Percentiles rank a stretch among this genome's conserved stretches.
Conservation (phyloP, 495 filamentous ascomycete genomes). For the Parachaetomium inaequale region DNA sequence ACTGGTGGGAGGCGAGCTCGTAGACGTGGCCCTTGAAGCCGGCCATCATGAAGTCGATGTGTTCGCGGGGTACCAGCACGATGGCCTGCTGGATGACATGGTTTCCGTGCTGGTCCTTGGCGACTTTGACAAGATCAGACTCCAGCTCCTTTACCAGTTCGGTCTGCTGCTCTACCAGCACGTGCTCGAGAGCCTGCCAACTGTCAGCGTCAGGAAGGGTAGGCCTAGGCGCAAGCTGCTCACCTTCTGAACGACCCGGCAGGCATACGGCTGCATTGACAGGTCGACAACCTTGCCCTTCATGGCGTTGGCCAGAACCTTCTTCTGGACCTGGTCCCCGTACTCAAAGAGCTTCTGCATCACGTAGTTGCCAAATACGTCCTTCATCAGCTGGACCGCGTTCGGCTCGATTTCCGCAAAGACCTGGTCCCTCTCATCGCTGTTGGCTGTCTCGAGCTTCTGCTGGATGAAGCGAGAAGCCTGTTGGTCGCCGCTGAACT, state of each 20-base stretch:
- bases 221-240: conserved; percentile 5
- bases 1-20: conserved; percentile 71
- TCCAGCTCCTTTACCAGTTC: conserved; percentile 80
- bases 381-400: conserved; percentile 84
- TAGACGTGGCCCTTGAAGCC: conserved; percentile 80
- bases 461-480: conserved; percentile 95
- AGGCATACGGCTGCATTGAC: conserved; percentile 90
- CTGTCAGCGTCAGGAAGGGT: conserved; percentile 14
- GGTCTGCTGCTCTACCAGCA: conserved; percentile 86
- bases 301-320: conserved; percentile 79
- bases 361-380: conserved; percentile 97
- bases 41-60: conserved; percentile 86
- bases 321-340: conserved; percentile 91
- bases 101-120: conserved; percentile 91
- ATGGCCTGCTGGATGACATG: conserved; percentile 97
- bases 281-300: conserved; percentile 74
- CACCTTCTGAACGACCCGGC: conserved; percentile 93
- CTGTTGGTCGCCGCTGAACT: conserved; percentile 94
- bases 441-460: conserved; percentile 91
- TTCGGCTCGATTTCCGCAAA: conserved; percentile 84
- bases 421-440: conserved; percentile 93
- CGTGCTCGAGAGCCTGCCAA: conserved; percentile 78
- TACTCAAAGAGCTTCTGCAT: conserved; percentile 98
- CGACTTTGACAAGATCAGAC: conserved; percentile 70
- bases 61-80: conserved; percentile 73